A percentile compares a stretch with the other conserved stretches of the same genome.
Evolutionary conservation across 1,284 basidiomycete species (phyloP).

Genomic region (Sanghuangporus weigelae): DNA sequence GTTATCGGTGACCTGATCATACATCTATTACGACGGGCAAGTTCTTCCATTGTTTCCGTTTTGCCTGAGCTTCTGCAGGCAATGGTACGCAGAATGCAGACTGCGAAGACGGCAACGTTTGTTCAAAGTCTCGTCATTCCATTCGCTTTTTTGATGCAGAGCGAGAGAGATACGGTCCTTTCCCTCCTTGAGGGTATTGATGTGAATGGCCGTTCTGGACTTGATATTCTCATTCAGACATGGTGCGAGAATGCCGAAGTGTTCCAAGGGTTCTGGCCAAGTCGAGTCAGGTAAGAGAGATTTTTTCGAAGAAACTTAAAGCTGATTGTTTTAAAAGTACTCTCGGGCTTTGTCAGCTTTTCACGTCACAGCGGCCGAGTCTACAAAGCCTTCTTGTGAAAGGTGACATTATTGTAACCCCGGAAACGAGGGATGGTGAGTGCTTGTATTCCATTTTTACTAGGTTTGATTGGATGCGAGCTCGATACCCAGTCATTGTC

Average conservation of each 20-base stretch:
- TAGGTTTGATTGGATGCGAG: constrained; percentile 16
- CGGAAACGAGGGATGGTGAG: constrained; percentile 76
- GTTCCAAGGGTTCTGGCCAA: constrained; percentile 92
- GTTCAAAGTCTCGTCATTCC: constrained; percentile 88
- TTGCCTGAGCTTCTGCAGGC: constrained; percentile 83
- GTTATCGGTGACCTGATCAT: constrained; percentile 93
- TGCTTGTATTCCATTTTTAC: constrained; percentile 15
- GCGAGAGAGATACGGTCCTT: constrained; percentile 74
- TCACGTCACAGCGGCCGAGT: constrained; percentile 58
- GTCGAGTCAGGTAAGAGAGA: constrained; percentile 53
- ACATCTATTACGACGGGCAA: constrained; percentile 79
- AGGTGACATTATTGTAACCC: constrained; percentile 87
- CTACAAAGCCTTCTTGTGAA: constrained; percentile 73
- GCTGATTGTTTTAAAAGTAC: constrained; percentile 37
- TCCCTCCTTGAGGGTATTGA: constrained; percentile 64
- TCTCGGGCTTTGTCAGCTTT: constrained; percentile 77
- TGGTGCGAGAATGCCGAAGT: constrained; percentile 95
- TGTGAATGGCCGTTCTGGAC: constrained; percentile 52
- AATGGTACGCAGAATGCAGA: constrained; percentile 75
- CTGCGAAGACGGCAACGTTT: constrained; percentile 85
- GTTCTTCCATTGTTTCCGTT: constrained; percentile 74
- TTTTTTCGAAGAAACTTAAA: neutral
- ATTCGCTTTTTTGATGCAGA: constrained; percentile 88
- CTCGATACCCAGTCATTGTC: constrained; percentile 72
- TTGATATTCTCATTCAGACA: constrained; percentile 79